Evolutionary conservation across 352 stramenopile genomes (phyloP), one percentile per base, ranked within the genome.

Genomic region (Phytopythium delawarense): DNA sequence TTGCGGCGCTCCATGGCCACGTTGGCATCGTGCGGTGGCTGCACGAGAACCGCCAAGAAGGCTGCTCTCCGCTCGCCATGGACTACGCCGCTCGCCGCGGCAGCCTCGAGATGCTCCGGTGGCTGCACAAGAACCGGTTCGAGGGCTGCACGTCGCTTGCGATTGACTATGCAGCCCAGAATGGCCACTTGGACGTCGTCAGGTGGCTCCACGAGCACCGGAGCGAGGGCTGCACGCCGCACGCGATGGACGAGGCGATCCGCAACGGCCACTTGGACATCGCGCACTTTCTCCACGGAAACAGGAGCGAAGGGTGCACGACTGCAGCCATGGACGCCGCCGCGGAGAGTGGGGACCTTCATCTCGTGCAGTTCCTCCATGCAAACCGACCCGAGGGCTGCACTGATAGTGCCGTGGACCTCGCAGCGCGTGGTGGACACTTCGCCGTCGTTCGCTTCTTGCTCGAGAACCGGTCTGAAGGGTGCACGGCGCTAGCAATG

Each of bases 141-240:
- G 59, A 64, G 42, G 59, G 59, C n/a, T 64, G 59, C 15, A 49
- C 52, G 25, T 12, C 53, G 25, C 7, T 42, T 4, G 63, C 63
- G 2, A 65, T 70, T 53, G 64, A 70, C 39, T 46, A 54, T 2
- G 60, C 59, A 18, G 64, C 59, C 9, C 44, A 42, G 11, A 51
- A 57, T 13, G 60, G 59, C 5, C 64, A 65, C 46, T 42, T 66
- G 7, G 50, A 61, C 25, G 56, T 65, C 34, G 58, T 70, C 21
- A 39, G 59, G 54, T 70, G 37, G 34, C 54, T 70, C 1, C 64
- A 70, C n/a, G 23, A 37, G 12, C 23, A 57, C 23, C 44, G 64
- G 8, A 18, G 25, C 28, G 61, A 66, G 35, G 61, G 61, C 1
- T 66, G 61, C 21, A 62, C 61, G 0, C 4, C 40, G 0, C 30